Evolutionary conservation across 2,329 filamentous ascomycete species (phyloP).

Genomic region (Amauroascus verrucosus): DNA sequence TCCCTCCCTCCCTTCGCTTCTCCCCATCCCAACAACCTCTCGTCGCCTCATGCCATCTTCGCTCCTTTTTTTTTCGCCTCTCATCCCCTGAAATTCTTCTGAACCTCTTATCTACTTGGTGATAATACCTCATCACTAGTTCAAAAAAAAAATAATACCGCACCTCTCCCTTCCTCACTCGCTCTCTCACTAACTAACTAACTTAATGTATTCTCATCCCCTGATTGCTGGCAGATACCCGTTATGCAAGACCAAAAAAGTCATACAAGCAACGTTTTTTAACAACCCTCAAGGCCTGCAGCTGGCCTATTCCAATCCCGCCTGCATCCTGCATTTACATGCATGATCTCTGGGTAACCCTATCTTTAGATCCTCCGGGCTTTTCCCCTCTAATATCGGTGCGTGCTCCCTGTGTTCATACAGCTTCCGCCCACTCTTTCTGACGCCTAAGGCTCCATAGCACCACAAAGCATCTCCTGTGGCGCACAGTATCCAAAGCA

Average conservation of each 20-base stretch:
- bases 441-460: neutral
- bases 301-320: neutral
- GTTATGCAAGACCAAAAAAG: no score
- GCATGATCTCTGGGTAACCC: slow-evolving; percentile 1
- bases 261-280: neutral
- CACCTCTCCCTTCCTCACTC: no score
- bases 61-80: no score
- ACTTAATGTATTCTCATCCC: no score
- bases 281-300: neutral
- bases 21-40: neutral
- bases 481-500: neutral
- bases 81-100: no score
- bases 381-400: neutral
- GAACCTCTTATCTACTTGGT: neutral
- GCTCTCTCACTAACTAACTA: no score
- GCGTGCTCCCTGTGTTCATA: slow-evolving; percentile 1
- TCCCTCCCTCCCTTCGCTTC: neutral
- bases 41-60: no score
- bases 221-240: no score
- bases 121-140: neutral
- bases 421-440: neutral
- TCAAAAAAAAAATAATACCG: no score
- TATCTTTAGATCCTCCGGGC: neutral
- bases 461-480: neutral
- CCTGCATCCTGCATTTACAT: neutral